A percentile compares a stretch with the other conserved stretches of the same genome.
phyloP scores from a whole-genome alignment of 768 basidiomycete species.

The Crassisporium funariophilum region DNA sequence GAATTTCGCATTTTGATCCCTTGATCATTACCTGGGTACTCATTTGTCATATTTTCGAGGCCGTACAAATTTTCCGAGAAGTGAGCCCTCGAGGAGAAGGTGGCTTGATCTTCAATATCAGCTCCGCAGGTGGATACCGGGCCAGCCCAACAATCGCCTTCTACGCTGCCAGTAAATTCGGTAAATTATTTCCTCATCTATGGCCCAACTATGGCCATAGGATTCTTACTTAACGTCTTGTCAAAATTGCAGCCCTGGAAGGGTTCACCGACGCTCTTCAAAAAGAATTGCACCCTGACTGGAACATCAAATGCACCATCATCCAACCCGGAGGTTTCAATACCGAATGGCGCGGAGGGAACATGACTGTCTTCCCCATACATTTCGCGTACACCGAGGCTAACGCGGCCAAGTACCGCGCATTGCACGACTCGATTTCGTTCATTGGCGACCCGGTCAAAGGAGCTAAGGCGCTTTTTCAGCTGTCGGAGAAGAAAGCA shows the following conservation, averaged over 20 bases:
- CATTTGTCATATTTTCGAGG: background rate
- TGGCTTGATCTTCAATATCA: conserved; percentile 33
- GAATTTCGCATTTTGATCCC: background rate
- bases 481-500: conserved; percentile 9
- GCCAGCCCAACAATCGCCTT: conserved; percentile 32
- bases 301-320: conserved; percentile 18
- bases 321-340: conserved; percentile 19
- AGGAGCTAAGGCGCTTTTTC: conserved; percentile 13
- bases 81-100: conserved; percentile 24
- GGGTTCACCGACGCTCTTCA: conserved; percentile 18
- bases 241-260: conserved; percentile 12
- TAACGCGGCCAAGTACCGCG: conserved; percentile 10
- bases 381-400: conserved; percentile 12
- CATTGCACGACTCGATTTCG: conserved; percentile 1
- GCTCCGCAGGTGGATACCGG: conserved; percentile 31
- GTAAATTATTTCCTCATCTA: conserved; percentile 20
- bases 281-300: conserved; percentile 15
- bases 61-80: conserved; percentile 26
- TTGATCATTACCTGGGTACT: background rate
- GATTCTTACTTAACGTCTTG: background rate
- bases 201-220: background rate
- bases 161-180: conserved; percentile 39
- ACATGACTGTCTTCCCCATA: background rate
- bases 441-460: conserved; percentile 13
- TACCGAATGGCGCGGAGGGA: conserved; percentile 8